Base-by-base conservation (phyloP, 2,329 filamentous ascomycete species). In the Xylariaceae sp. region DNA sequence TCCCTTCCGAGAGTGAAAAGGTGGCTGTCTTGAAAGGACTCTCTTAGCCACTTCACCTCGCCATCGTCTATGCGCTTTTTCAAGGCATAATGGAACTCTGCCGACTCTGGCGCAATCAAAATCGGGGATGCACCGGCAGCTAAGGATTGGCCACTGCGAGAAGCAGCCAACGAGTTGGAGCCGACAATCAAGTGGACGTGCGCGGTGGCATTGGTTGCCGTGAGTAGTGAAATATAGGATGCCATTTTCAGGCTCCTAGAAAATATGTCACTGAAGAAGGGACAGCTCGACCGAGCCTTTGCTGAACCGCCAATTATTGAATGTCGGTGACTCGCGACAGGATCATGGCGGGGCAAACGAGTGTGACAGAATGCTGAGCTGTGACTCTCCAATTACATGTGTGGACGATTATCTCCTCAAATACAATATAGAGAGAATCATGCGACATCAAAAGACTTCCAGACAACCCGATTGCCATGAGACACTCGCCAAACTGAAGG, bases 181-280 rank as follows among this genome's bases (percentile, higher is more conserved):
- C 94, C 94, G 55, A 97, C 70, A 62, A 99, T 82, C 50, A 99
- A 77, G 67, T 99, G 94, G 38, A 91, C 69, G 64, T 89, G 86
- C 42, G 74, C 78, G 44, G 76, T 76, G 62, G 83, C 85, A 65
- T 90, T 83, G 57, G 86, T 77, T 43, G 87, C 84, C 41, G 87
- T 86, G 42, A 95, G 82, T 45, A 95, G 76, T 3, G 85, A 77
- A 17, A 68, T 66, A 42, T 64, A 63, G 18, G 52, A 50, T 15
- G 54, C 44, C 56, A 65, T 61, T 11, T 18, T 27, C 18, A 12
- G 33, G 32, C 43, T 33, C 22, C 31, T 39, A 11, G 11, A 27
- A 27, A 7, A 27, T 27, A 27, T 27, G 22, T 27, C 22, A 27
- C 22, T 7, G 22, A 27, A n/a, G 22, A 27, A 4, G 7, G 7